Conservation (phyloP, 2,329 filamentous ascomycete species). For the Tolypocladium sp. region DNA sequence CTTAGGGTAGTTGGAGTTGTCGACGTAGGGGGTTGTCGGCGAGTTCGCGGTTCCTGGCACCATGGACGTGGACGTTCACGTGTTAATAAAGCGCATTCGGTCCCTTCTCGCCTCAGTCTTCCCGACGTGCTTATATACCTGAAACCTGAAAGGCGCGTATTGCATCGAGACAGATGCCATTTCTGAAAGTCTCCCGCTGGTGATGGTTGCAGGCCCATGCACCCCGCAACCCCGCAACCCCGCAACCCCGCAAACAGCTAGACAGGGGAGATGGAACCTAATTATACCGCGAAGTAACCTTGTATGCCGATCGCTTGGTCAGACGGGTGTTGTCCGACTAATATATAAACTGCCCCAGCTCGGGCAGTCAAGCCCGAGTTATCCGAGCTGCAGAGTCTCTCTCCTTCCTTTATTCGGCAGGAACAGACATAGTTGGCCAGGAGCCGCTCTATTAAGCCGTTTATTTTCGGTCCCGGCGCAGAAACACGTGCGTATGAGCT, state of each 20-base stretch:
- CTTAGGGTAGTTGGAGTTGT: background rate
- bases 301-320: background rate
- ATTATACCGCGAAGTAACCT: background rate
- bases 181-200: background rate
- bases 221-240: background rate
- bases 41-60: background rate
- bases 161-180: background rate
- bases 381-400: background rate
- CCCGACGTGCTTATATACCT: background rate
- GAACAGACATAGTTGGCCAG: background rate
- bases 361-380: background rate
- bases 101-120: background rate
- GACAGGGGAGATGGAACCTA: background rate
- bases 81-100: background rate
- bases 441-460: background rate
- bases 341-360: background rate
- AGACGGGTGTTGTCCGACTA: background rate
- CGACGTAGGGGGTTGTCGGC: background rate
- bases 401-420: background rate
- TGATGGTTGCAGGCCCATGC: background rate
- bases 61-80: background rate
- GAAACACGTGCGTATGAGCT: background rate
- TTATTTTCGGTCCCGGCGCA: background rate
- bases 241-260: background rate
- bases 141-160: background rate